These are phyloP conservation scores for Citrus reticulata DNA, from an alignment of 345 rosid species.

Conservation along the genomic window DNA sequence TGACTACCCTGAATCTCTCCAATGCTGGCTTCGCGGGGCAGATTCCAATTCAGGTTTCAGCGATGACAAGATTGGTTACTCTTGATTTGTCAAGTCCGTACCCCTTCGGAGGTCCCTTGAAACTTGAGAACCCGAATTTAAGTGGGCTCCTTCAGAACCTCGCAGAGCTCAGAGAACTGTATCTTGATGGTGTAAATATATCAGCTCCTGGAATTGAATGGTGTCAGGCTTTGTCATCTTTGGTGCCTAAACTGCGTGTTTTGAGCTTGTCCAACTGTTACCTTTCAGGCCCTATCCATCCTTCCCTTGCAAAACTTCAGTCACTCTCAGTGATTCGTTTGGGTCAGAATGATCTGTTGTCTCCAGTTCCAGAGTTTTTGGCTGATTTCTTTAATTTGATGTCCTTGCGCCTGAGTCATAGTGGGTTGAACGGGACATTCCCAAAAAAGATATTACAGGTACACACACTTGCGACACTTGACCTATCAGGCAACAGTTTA, in stretches of 20 bases:
- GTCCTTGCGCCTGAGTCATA: neutral
- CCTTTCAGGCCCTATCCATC: constrained; percentile 27
- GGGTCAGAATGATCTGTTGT: constrained; percentile 2
- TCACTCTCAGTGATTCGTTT: constrained; percentile 28
- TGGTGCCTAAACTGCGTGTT: constrained; percentile 26
- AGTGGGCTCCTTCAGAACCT: constrained; percentile 25
- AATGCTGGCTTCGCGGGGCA: constrained; percentile 35
- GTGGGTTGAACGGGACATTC: constrained; percentile 17
- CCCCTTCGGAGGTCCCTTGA: neutral
- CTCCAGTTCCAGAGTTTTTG: constrained; percentile 29
- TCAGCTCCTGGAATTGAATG: constrained; percentile 26
- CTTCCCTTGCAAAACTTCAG: constrained; percentile 20
- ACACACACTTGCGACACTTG: neutral
- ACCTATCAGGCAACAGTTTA: too few relatives aligned
- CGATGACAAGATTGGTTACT: constrained; percentile 18
- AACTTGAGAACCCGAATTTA: constrained; percentile 27
- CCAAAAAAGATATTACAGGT: constrained; percentile 24
- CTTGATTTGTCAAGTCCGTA: constrained; percentile 24
- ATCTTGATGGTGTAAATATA: constrained; percentile 34
- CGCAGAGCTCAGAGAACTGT: constrained; percentile 11
- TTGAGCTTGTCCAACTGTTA: constrained; percentile 39
- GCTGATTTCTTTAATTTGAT: constrained; percentile 22
- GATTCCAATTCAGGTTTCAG: constrained; percentile 25
- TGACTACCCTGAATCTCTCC: constrained; percentile 20
- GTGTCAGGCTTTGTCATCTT: constrained; percentile 29